Conservation (phyloP, 192 early-diverging fungal species). For the Phycomyces nitens region DNA sequence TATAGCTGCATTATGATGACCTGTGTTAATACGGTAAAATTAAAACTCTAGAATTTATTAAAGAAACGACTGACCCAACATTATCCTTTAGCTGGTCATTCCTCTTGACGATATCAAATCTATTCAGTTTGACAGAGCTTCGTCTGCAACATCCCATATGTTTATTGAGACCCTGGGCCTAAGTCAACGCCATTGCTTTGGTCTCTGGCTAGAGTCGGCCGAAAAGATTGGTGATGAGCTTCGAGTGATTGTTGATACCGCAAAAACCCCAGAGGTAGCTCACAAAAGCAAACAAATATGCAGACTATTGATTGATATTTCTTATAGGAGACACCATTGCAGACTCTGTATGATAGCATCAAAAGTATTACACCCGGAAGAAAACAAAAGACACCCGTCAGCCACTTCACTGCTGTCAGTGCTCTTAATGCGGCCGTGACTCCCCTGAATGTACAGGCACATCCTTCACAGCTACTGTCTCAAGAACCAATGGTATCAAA, state of each 20-base stretch:
- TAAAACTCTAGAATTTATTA: neutral
- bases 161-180: constrained; percentile 5
- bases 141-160: constrained; percentile 17
- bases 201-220: constrained; percentile 18
- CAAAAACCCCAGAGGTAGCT: constrained; percentile 4
- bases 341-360: constrained; percentile 14
- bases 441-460: constrained; percentile 21
- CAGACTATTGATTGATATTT: neutral
- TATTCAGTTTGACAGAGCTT: constrained; percentile 23
- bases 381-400: constrained; percentile 11
- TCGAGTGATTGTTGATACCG: constrained; percentile 12
- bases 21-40: constrained; percentile 52
- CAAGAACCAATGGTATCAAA: too few species aligned
- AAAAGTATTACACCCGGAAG: constrained; percentile 1
- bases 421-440: constrained; percentile 13
- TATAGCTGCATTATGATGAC: constrained; percentile 60
- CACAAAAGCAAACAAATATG: neutral
- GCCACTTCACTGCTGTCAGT: constrained; percentile 14
- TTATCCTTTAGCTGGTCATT: constrained; percentile 32
- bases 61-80: neutral
- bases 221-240: constrained; percentile 21
- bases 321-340: constrained; percentile 4
- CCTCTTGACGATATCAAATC: constrained; percentile 41
- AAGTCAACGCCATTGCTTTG: constrained; percentile 9
- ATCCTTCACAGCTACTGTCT: neutral